Conservation (phyloP, 352 stramenopile genomes). For the Phytophthora boehmeriae region DNA sequence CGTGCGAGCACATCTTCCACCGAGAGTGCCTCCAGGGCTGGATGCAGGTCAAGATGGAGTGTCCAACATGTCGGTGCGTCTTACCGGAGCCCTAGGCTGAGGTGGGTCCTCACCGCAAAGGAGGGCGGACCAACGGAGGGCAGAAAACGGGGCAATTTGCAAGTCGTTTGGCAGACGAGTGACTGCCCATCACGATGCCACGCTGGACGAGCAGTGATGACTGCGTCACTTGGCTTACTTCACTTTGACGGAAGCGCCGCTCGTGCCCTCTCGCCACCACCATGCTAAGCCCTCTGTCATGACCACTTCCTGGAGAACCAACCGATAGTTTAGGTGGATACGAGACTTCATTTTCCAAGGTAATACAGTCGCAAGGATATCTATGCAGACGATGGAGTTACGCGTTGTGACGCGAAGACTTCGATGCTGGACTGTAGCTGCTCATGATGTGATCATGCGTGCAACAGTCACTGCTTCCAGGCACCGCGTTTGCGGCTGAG, state of each 20-base stretch:
- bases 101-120: conserved; percentile 24
- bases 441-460: conserved; percentile 20
- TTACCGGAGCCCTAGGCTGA: conserved; percentile 83
- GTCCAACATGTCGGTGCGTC: conserved; percentile 92
- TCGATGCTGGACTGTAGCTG: conserved; percentile 2
- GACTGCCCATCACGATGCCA: conserved; percentile 20
- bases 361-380: conserved; percentile 38
- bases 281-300: neutral
- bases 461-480: conserved; percentile 6
- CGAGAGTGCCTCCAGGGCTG: conserved; percentile 94
- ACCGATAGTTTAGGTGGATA: conserved; percentile 32
- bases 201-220: conserved; percentile 17
- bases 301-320: conserved; percentile 15
- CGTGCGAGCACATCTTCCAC: conserved; percentile 98
- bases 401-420: conserved; percentile 2
- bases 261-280: conserved; percentile 12
- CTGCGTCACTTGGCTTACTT: conserved; percentile 15
- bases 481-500: conserved; percentile 21
- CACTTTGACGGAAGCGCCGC: conserved; percentile 6
- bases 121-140: conserved; percentile 31
- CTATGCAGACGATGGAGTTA: conserved; percentile 23
- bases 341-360: conserved; percentile 8
- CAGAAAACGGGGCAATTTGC: conserved; percentile 26
- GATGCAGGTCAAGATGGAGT: conserved; percentile 99
- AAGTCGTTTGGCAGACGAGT: conserved; percentile 6